Evolutionary conservation across 257 asterid species (phyloP).

Genomic region (Solanum appendiculatum): DNA sequence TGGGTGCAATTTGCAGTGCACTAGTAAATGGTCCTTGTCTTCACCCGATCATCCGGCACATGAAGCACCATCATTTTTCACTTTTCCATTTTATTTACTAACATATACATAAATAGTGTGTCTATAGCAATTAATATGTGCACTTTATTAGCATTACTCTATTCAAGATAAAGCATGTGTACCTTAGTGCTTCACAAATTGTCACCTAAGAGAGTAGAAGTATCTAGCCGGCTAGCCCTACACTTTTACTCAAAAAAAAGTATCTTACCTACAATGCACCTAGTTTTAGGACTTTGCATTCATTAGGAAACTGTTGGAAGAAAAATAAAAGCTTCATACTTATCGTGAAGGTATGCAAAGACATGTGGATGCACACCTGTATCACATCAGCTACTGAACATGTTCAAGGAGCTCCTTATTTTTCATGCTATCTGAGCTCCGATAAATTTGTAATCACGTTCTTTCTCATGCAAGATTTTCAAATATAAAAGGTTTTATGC

Average conservation of each 20-base stretch:
- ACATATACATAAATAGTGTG: neutral
- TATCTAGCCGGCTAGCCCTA: neutral
- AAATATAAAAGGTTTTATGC: neutral
- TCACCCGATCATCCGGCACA: neutral
- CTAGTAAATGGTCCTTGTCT: neutral
- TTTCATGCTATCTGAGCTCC: neutral
- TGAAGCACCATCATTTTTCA: neutral
- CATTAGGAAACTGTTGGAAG: neutral
- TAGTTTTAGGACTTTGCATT: neutral
- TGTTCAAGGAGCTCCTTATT: neutral
- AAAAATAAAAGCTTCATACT: neutral
- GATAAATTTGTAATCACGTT: neutral
- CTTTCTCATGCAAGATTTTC: neutral
- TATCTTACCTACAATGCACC: neutral
- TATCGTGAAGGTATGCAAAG: neutral
- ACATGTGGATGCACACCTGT: neutral
- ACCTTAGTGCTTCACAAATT: neutral
- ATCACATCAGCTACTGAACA: neutral
- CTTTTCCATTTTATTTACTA: neutral
- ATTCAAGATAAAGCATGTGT: neutral
- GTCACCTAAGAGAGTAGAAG: neutral
- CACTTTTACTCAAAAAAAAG: neutral
- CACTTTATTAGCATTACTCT: neutral
- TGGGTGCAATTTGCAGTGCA: neutral
- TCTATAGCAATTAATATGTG: neutral